Base-by-base conservation (phyloP, 176 grass and related monocot species). In the Eremochloa ophiuroides region DNA sequence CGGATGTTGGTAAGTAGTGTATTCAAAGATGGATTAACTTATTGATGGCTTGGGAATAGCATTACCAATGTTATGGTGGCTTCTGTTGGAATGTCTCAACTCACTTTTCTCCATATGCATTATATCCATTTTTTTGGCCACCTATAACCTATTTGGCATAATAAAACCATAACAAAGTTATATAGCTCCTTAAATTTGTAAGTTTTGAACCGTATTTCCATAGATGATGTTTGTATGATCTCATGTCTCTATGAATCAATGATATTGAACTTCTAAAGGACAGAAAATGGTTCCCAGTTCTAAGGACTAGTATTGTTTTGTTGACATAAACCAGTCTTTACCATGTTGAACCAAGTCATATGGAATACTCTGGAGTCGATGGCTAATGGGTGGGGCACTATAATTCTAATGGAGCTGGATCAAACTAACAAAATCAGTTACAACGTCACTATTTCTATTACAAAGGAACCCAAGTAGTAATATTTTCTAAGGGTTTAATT, bases 1-100 rank as follows among this genome's bases (percentile, higher is more conserved):
- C 84, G 96, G 20, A 95, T 93, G 84, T 79, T 99, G 91, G 96
- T 99, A 90, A 84, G 80, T 82, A 31, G 12, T 29, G 82, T 79
- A 65, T 67, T 35, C 46, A 63, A 81, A 70, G 41, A 68, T 78
- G 66, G 62, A 75, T 66, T 37, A 38, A 44, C 35, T 43, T 63
- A 60, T 50, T 34, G 2, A 43, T 85, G 38, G 26, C 62, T 30
- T 33, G 30, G 61, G 63, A 43, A 72, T 46, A 47, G 18, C 30
- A 72, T 58, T 14, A 31, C 25, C 55, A 75, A 69, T 74, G 11
- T 77, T 82, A 31, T 78, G 66, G 20, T 77, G 43, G 28, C 5
- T 78, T 73, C 44, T 53, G 1, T 64, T 63, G 69, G 73, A 67
- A 8, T 25, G 18, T 25, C 9, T 55, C 9, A 22, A n/a, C 71